Base-by-base conservation (phyloP, 2,329 filamentous ascomycete genomes). In the Huntiella omanensis region DNA sequence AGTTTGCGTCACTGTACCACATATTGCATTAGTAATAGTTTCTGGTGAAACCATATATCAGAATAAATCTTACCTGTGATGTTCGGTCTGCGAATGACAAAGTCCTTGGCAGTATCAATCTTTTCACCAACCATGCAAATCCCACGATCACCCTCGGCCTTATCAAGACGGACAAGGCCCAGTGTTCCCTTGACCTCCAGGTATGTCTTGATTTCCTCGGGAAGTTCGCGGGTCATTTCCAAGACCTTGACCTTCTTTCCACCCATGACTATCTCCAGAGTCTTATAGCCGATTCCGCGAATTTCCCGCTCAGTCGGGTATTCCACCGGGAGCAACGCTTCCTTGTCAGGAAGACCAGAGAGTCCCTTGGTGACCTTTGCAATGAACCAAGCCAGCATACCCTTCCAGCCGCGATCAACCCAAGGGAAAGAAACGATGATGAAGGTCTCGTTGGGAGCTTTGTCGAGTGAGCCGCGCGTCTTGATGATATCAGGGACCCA, bases 401-500 rank as follows among this genome's bases (percentile, higher is more conserved):
- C 73, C 17, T 53, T 49, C 45, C 48, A 47, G 37, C 45, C 41
- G n/a, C 46, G 22, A 46, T 68, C 64, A 50, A 60, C 61, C 68
- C 71, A 76, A 10, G 80, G 77, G 54, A 85, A 87, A 12, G 71
- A 70, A 45, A 84, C 56, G 33, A 83, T 66, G 22, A 85, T 57
- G 55, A 77, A 83, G 45, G 71, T 68, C 8, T 59, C 58, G 33
- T 68, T 63, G 41, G 62, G 55, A 10, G 47, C 51, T 35, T 45
- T 43, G 12, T 61, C 62, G 2, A 67, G 64, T 49, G 65, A 64
- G 33, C 70, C 68, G 51, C 67, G 64, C 48, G 62, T 59, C 59
- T 73, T 73, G 56, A 57, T 64, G 41, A 69, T 62, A 59, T 84
- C 79, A 0, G 81, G 80, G 19, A 79, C 60, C 79, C 80, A 87